These are phyloP conservation scores for Pseudogymnoascus sp. DNA, from an alignment of 2,329 filamentous ascomycete species.

Conservation along the genomic window DNA sequence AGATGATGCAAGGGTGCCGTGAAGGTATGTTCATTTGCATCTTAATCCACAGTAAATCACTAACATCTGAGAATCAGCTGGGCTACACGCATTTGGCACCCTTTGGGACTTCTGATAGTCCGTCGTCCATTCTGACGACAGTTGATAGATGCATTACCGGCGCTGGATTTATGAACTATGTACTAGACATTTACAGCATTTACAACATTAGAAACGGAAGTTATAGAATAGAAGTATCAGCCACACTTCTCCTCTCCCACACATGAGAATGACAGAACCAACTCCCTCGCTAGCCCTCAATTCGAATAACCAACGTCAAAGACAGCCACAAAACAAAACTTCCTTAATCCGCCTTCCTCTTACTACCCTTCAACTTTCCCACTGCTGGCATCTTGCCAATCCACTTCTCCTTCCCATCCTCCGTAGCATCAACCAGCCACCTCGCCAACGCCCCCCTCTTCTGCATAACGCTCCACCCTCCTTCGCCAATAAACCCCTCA, in stretches of 20 bases:
- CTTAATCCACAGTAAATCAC: slow-evolving; percentile 5
- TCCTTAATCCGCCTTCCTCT: slow-evolving; percentile 23
- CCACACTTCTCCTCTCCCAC: not conserved
- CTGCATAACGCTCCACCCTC: slow-evolving; percentile 21
- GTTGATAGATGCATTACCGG: not conserved
- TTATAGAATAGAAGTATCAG: not conserved
- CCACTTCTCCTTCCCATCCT: slow-evolving; percentile 23
- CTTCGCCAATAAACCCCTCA: slow-evolving; percentile 23
- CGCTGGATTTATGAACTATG: not conserved
- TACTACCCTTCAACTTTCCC: slow-evolving; percentile 24
- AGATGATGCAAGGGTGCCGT: slow-evolving; percentile 39
- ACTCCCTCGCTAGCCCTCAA: not conserved
- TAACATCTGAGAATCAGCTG: slow-evolving; percentile 26
- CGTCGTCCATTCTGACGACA: slow-evolving; percentile 1
- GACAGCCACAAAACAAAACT: not conserved
- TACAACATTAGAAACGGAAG: not conserved
- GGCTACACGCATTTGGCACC: slow-evolving; percentile 36
- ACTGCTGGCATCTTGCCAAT: slow-evolving; percentile 16
- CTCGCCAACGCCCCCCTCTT: slow-evolving; percentile 23
- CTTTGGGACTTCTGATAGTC: slow-evolving; percentile 35
- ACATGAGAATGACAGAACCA: not conserved
- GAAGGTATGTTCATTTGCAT: slow-evolving; percentile 28
- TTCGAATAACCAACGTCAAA: not conserved
- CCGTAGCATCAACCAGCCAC: slow-evolving; percentile 24
- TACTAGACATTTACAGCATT: not conserved